Evolutionary conservation across 805 yeast species (phyloP).

Genomic region (Cyberlindnera lachancei): DNA sequence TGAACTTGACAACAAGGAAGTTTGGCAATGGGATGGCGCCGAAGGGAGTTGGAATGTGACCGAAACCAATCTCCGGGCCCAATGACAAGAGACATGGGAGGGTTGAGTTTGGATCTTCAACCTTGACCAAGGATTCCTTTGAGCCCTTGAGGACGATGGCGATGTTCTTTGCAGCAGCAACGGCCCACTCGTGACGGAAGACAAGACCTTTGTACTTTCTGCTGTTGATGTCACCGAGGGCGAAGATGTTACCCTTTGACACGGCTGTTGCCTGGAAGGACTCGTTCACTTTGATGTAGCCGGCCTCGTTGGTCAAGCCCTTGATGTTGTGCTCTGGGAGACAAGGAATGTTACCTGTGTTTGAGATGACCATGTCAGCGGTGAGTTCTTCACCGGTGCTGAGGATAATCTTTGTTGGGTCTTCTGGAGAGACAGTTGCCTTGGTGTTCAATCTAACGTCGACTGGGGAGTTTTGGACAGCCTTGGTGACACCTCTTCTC

Average conservation of each 20-base stretch:
- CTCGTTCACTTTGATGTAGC: constrained; percentile 16
- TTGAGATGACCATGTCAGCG: constrained; percentile 15
- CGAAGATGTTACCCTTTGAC: constrained; percentile 23
- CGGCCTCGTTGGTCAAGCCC: constrained; percentile 8
- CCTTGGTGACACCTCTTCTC: constrained; percentile 14
- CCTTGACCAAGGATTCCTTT: too few species aligned
- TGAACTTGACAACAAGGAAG: too few species aligned
- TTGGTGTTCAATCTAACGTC: constrained; percentile 11
- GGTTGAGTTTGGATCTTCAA: too few species aligned
- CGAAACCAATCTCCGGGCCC: too few species aligned
- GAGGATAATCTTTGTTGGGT: constrained; percentile 4
- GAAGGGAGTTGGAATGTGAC: too few species aligned
- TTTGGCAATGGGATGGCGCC: too few species aligned
- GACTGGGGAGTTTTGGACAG: constrained; percentile 11
- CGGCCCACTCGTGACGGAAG: constrained; percentile 9
- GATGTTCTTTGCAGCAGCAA: constrained; percentile 13
- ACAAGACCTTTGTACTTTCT: constrained; percentile 19
- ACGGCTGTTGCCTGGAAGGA: constrained; percentile 18
- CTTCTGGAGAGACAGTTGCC: constrained; percentile 2
- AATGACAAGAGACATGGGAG: too few species aligned
- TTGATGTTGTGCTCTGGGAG: constrained; percentile 15
- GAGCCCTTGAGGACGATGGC: background rate
- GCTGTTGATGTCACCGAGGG: constrained; percentile 28
- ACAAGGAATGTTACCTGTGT: constrained; percentile 17
- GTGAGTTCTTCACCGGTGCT: constrained; percentile 5